Evolutionary conservation across 108 stramenopile genomes (phyloP).

Genomic region (Aurantiochytrium sp.): DNA sequence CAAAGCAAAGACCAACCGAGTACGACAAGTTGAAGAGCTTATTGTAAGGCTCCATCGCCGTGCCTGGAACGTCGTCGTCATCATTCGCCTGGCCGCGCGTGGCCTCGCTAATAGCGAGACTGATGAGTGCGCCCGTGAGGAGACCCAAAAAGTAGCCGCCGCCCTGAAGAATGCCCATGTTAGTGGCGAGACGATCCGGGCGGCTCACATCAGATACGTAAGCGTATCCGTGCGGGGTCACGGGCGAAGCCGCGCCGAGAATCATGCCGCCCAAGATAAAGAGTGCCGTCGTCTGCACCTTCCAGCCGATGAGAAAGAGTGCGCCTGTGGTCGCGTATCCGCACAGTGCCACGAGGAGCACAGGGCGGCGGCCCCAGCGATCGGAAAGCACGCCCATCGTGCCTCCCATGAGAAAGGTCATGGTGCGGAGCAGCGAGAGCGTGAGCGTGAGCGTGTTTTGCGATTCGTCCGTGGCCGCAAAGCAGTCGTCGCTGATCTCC

Average conservation of each 20-base stretch:
- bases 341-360: background rate
- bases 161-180: background rate
- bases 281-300: background rate
- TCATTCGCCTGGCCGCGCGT: background rate
- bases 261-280: background rate
- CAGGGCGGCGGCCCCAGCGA: background rate
- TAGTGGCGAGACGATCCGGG: background rate
- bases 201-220: background rate
- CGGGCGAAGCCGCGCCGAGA: background rate
- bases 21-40: background rate
- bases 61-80: background rate
- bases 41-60: background rate
- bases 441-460: background rate
- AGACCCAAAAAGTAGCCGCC: conserved; percentile 3
- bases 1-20: background rate
- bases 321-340: background rate
- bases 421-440: background rate
- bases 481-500: background rate
- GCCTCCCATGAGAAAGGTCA: background rate
- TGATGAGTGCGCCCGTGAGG: background rate
- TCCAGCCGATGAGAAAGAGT: background rate
- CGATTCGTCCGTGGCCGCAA: background rate
- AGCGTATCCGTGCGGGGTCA: background rate
- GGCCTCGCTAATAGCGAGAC: background rate
- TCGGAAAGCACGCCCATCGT: background rate